Evolutionary conservation across 306 rosid species (phyloP).

Genomic region (Vigna reflexopilosa): DNA sequence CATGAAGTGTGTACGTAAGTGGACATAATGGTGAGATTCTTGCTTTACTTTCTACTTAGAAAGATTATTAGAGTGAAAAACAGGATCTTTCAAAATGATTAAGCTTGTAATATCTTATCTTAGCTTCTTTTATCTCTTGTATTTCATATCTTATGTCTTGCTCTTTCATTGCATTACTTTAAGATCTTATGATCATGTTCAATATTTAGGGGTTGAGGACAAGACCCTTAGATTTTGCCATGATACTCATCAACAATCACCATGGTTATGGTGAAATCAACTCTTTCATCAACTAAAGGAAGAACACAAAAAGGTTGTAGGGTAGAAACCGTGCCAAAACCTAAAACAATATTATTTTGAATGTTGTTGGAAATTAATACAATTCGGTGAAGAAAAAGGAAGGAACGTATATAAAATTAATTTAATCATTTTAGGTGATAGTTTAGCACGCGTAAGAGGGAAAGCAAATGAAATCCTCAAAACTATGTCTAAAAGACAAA

Average conservation of each 20-base stretch:
- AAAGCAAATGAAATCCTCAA: constrained; percentile 24
- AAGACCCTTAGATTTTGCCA: not conserved
- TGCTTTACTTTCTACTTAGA: constrained; percentile 25
- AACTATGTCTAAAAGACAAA: not conserved
- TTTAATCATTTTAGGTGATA: not conserved
- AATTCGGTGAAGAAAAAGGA: not conserved
- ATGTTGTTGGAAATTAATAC: constrained; percentile 16
- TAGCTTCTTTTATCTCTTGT: not conserved
- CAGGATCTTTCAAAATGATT: constrained; percentile 21
- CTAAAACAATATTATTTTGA: constrained; percentile 3
- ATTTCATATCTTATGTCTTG: not conserved
- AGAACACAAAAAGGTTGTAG: not conserved
- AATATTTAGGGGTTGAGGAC: constrained; percentile 10
- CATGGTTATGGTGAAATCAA: constrained; percentile 14
- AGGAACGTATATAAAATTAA: not conserved
- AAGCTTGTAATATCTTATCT: constrained; percentile 14
- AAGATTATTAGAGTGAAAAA: not conserved
- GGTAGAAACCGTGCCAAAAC: not conserved
- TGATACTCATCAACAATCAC: constrained; percentile 8
- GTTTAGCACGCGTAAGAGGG: constrained; percentile 16
- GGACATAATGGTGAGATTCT: constrained; percentile 25
- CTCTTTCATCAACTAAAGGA: not conserved
- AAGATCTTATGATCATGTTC: constrained; percentile 35
- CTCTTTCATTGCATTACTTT: constrained; percentile 31
- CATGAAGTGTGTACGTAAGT: constrained; percentile 15